Base-by-base conservation (phyloP, 2,329 filamentous ascomycete species). In the Cytospora leucostoma region DNA sequence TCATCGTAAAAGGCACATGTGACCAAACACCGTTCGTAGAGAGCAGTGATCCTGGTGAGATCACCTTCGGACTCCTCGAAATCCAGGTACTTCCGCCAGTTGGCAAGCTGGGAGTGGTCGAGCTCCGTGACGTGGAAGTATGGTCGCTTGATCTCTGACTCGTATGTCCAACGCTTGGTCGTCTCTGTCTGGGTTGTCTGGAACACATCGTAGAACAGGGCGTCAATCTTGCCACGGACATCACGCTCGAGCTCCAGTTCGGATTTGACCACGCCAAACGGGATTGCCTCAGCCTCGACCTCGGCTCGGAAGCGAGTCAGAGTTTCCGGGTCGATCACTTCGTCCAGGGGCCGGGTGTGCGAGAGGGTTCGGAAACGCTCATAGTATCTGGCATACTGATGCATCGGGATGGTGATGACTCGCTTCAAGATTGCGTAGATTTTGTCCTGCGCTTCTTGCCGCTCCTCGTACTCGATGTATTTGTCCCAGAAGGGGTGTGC, bases 401-500 rank as follows among this genome's bases (percentile, higher is more conserved):
- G 93, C 86, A 97, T 92, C 0, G 95, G 94, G 59, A 98, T 93
- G 71, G 91, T 86, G 60, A 97, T 90, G 62, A 97, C 84, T 60
- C 93, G 91, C 66, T 84, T 83, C 59, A 97, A 83, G 62, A 99
- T 92, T 49, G 86, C 87, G 70, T 96, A 96, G 61, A 97, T 91
- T 71, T 88, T 92, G 67, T 96, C 91, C 15, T 89, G 86, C 0
- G 90, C 87, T 71, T 97, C 93, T 66, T 94, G 82, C 1, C 93
- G 90, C 74, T 97, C 93, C 74, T 98, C 95, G 71, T 96, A 98
- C 74, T 98, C 95, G 67, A 99, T 87, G 73, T 97, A 99, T 78
- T 97, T 98, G 76, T 99, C 95, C 95, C 95, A 99, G 79, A 99
- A 97, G 1, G 93, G 93, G 74, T 97, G 93, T 2, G 93, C 90